Evolutionary conservation across 345 rosid species (phyloP).

Genomic region (Brassica napus): DNA sequence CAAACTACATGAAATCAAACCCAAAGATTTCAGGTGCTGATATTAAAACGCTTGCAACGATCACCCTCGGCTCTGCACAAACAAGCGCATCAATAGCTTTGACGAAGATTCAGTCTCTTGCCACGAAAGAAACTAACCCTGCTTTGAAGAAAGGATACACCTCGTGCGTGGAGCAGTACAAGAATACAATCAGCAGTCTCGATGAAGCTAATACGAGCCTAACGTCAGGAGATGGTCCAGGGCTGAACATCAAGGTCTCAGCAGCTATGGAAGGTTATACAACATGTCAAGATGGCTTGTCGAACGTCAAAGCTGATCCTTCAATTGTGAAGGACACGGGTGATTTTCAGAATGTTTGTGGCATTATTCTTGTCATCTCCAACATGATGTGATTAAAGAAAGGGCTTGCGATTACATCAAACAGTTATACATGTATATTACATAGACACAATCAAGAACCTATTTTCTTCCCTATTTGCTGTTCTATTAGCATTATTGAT

Average conservation of each 20-base stretch:
- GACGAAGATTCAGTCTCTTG: slow-evolving; percentile 9
- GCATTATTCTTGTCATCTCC: slow-evolving; percentile 37
- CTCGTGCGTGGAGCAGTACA: slow-evolving; percentile 19
- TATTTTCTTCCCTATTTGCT: not conserved
- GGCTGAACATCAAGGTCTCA: slow-evolving; percentile 37
- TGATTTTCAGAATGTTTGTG: slow-evolving; percentile 33
- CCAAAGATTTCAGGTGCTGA: slow-evolving; percentile 26
- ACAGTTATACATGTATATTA: not conserved
- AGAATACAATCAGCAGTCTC: slow-evolving; percentile 25
- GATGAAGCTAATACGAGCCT: slow-evolving; percentile 25
- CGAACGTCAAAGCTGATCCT: slow-evolving; percentile 24
- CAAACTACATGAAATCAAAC: slow-evolving; percentile 26
- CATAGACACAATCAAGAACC: not conserved
- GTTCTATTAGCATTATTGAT: not conserved
- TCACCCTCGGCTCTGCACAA: slow-evolving; percentile 28
- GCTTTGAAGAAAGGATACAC: slow-evolving; percentile 23
- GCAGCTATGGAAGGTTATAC: slow-evolving; percentile 34
- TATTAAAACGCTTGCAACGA: slow-evolving; percentile 19
- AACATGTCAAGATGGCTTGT: slow-evolving; percentile 19
- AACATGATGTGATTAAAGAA: slow-evolving; percentile 30
- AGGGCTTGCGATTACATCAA: not conserved
- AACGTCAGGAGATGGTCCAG: slow-evolving; percentile 6
- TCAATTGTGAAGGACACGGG: slow-evolving; percentile 18
- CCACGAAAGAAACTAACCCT: slow-evolving; percentile 6
- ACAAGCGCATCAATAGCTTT: slow-evolving; percentile 24